A percentile compares a stretch with the other conserved stretches of the same genome.
Conservation (phyloP, 1,284 basidiomycete species). For the Pterula multifida region DNA sequence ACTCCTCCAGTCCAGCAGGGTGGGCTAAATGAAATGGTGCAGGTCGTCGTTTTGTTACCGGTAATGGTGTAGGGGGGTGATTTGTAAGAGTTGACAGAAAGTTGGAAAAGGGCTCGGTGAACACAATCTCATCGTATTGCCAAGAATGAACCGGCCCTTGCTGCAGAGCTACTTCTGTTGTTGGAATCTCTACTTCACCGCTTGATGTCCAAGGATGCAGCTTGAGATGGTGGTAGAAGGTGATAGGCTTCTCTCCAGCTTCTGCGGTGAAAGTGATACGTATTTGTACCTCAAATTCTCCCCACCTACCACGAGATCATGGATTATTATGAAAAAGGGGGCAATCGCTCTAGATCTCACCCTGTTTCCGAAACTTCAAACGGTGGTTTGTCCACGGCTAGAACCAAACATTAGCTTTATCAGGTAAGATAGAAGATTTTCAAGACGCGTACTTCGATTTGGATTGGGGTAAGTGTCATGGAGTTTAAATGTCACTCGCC, state of each 20-base stretch:
- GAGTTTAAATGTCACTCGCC: slow-evolving; percentile 93
- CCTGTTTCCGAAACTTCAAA: slow-evolving; percentile 95
- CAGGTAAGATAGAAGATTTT: slow-evolving; percentile 2
- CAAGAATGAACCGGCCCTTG: slow-evolving; percentile 85
- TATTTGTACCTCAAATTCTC: slow-evolving; percentile 96
- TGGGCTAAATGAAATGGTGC: slow-evolving; percentile 62
- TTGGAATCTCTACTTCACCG: slow-evolving; percentile 50
- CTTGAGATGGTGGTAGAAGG: slow-evolving; percentile 87
- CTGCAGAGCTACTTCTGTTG: slow-evolving; percentile 50
- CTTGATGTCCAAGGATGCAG: slow-evolving; percentile 82
- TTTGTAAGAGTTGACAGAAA: slow-evolving; percentile 78
- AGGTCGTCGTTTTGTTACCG: slow-evolving; percentile 49
- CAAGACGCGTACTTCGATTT: slow-evolving; percentile 60
- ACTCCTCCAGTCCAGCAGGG: slow-evolving; percentile 49
- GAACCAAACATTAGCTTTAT: slow-evolving; percentile 3
- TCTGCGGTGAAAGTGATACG: slow-evolving; percentile 89
- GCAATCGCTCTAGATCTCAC: slow-evolving; percentile 22
- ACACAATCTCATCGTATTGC: slow-evolving; percentile 99
- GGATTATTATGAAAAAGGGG: not conserved
- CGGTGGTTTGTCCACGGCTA: slow-evolving; percentile 87
- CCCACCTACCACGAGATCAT: slow-evolving; percentile 59
- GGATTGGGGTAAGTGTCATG: slow-evolving; percentile 96
- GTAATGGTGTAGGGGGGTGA: slow-evolving; percentile 77
- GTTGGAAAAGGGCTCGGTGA: slow-evolving; percentile 84
- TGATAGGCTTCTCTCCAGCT: slow-evolving; percentile 84